phyloP scores from a whole-genome alignment of 176 grass and related monocot species.

The Elymus sibiricus region DNA sequence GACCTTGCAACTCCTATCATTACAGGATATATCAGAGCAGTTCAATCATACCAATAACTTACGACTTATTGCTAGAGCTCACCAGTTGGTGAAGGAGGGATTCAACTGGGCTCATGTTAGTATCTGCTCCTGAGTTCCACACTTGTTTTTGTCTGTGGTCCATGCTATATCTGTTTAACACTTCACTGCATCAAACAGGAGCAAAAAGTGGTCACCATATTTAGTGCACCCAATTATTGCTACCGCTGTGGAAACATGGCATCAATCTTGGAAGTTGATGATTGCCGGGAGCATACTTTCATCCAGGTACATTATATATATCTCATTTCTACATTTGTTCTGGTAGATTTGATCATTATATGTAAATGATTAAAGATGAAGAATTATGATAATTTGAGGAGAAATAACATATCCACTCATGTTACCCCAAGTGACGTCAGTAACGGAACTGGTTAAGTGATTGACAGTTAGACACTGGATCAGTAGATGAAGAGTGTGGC shows the following conservation, averaged over 20 bases:
- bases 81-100: constrained; percentile 96
- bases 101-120: constrained; percentile 96
- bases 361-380: not conserved
- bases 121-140: not conserved
- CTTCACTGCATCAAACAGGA: constrained; percentile 56
- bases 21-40: constrained; percentile 97
- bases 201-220: constrained; percentile 98
- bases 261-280: constrained; percentile 97
- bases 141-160: not conserved
- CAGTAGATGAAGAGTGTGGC: not conserved
- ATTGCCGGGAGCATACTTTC: constrained; percentile 93
- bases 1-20: constrained; percentile 21
- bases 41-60: constrained; percentile 97
- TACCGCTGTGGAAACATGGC: constrained; percentile 98
- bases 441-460: not conserved
- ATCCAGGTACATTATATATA: constrained; percentile 58
- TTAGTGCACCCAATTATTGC: constrained; percentile 99
- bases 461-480: not conserved
- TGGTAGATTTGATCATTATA: not conserved
- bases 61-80: constrained; percentile 92
- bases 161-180: not conserved
- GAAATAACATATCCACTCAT: not conserved
- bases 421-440: not conserved
- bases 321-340: not conserved
- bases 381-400: not conserved